phyloP scores from a whole-genome alignment of 495 filamentous ascomycete genomes.

The Collariella sp. region DNA sequence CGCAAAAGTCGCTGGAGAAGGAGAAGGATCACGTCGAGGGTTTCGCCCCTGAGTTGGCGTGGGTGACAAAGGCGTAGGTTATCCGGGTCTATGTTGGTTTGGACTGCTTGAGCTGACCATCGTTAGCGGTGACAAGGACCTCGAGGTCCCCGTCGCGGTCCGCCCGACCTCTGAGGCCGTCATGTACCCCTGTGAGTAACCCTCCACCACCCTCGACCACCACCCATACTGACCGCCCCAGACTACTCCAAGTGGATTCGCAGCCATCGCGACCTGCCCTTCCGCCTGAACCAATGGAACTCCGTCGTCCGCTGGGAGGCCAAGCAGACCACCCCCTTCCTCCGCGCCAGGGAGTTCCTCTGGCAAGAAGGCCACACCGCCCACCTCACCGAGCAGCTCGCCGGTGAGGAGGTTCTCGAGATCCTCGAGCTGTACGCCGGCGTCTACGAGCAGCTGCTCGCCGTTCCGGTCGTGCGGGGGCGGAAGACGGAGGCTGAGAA shows the following conservation, averaged over 20 bases:
- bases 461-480: slow-evolving; percentile 81
- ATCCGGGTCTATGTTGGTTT: not conserved
- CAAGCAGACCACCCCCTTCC: slow-evolving; percentile 92
- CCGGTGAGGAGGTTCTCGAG: slow-evolving; percentile 74
- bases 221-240: slow-evolving; percentile 65
- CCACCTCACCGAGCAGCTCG: slow-evolving; percentile 68
- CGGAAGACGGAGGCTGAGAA: slow-evolving; percentile 90
- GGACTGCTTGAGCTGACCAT: not conserved
- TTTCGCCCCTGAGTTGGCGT: slow-evolving; percentile 94
- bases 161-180: slow-evolving; percentile 91
- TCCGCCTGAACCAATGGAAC: slow-evolving; percentile 96
- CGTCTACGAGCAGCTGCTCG: slow-evolving; percentile 86
- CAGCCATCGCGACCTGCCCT: slow-evolving; percentile 84
- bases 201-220: slow-evolving; percentile 13
- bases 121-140: slow-evolving; percentile 67
- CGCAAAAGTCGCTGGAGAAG: slow-evolving; percentile 76
- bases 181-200: slow-evolving; percentile 59
- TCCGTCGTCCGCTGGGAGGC: slow-evolving; percentile 97
- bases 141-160: slow-evolving; percentile 92
- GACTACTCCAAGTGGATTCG: slow-evolving; percentile 97
- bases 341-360: slow-evolving; percentile 86
- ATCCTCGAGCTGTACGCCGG: slow-evolving; percentile 90
- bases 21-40: slow-evolving; percentile 98
- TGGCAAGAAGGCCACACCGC: slow-evolving; percentile 99
- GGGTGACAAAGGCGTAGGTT: slow-evolving; percentile 90